These are phyloP conservation scores for Sporobolomyces roseus DNA, from an alignment of 768 basidiomycete species.

Conservation along the genomic window DNA sequence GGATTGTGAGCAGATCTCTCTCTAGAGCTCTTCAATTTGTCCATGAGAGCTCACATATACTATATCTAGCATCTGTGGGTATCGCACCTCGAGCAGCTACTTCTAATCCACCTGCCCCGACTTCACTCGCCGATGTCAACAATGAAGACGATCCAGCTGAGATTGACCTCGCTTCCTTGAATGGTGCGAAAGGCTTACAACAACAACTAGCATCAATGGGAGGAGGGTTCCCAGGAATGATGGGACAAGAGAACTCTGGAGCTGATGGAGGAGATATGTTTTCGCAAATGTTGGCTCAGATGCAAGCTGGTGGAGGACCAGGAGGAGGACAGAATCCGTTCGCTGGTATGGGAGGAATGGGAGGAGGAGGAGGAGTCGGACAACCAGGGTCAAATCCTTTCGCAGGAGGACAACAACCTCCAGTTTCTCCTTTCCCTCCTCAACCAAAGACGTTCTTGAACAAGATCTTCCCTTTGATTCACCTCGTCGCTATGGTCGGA, in stretches of 20 bases:
- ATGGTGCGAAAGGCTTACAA: background rate
- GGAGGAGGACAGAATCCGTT: constrained; percentile 6
- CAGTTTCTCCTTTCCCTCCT: constrained; percentile 13
- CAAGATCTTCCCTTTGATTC: constrained; percentile 41
- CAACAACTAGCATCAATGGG: constrained; percentile 17
- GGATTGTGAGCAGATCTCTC: constrained; percentile 16
- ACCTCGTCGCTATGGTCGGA: constrained; percentile 43
- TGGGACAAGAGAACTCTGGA: constrained; percentile 3
- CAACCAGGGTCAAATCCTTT: constrained; percentile 7
- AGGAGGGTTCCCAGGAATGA: background rate
- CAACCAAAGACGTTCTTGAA: constrained; percentile 41
- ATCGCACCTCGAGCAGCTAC: constrained; percentile 4
- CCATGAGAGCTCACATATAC: background rate
- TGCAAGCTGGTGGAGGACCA: constrained; percentile 16
- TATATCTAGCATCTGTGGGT: constrained; percentile 13
- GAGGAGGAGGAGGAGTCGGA: background rate
- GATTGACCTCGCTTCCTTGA: constrained; percentile 29
- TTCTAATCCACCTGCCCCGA: background rate
- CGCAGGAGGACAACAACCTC: background rate
- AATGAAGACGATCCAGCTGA: constrained; percentile 37
- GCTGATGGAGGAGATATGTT: constrained; percentile 30
- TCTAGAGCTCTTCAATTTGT: background rate
- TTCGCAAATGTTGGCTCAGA: constrained; percentile 38
- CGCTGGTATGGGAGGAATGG: background rate
- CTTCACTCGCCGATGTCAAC: constrained; percentile 25